phyloP scores from a whole-genome alignment of 108 stramenopile genomes.

The Pseudonitzschia delicatissima region DNA sequence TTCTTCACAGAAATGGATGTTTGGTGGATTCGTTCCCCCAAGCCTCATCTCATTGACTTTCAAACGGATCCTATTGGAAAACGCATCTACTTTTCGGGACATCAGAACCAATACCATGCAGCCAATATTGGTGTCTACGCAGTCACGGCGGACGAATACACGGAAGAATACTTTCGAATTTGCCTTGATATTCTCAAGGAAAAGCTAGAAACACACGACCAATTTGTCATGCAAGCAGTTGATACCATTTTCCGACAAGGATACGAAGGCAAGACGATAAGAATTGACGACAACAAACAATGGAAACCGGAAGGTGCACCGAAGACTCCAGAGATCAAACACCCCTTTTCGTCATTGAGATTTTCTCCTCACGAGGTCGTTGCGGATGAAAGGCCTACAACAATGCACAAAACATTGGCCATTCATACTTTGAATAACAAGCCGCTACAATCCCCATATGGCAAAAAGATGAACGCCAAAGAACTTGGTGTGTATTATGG shows the following conservation, averaged over 20 bases:
- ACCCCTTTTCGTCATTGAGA: neutral
- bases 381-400: slow-evolving; percentile 10
- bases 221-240: slow-evolving; percentile 25
- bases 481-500: slow-evolving; percentile 41
- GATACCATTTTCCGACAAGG: neutral
- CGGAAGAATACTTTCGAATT: slow-evolving; percentile 33
- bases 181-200: slow-evolving; percentile 6
- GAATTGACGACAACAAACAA: neutral
- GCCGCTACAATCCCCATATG: slow-evolving; percentile 37
- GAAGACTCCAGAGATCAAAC: neutral
- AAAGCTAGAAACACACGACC: slow-evolving; percentile 39
- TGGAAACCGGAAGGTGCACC: neutral
- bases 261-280: neutral
- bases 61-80: neutral
- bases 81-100: slow-evolving; percentile 31
- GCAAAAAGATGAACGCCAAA: slow-evolving; percentile 42
- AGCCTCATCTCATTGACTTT: slow-evolving; percentile 1
- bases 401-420: slow-evolving; percentile 23
- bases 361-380: slow-evolving; percentile 19
- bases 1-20: slow-evolving; percentile 50
- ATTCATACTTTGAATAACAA: slow-evolving; percentile 31
- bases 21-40: slow-evolving; percentile 39
- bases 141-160: slow-evolving; percentile 22
- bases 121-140: slow-evolving; percentile 45
- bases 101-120: slow-evolving; percentile 26